Evolutionary conservation across 1,139 yeast genomes (phyloP), one percentile per base, ranked within the genome.

Genomic region (Suhomyces terraborum): DNA sequence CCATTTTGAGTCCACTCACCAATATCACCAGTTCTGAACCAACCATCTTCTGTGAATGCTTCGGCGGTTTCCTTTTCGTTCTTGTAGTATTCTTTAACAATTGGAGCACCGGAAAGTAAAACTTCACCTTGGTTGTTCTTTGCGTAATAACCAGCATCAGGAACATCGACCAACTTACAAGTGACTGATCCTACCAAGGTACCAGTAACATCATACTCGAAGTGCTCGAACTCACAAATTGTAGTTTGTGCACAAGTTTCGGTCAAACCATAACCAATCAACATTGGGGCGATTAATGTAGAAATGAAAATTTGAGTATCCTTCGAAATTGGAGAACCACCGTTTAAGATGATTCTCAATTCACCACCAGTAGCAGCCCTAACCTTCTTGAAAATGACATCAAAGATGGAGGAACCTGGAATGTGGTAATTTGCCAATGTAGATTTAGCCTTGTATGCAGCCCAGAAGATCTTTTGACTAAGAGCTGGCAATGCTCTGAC

Each of bases 21-120:
- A 64, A 94, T 88, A 66, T 94, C 99, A 64, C 99, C 99, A 33
- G 98, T 93, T 61, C 74, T 79, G 73, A 94, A 94, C 97, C 98
- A 94, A 22, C 93, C 95, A 51, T 73, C 75, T 50, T 89, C 96
- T 35, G 88, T 81, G 56, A 87, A 84, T 0, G 95, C 88, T 22
- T 66, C 82, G 38, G 72, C 64, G 23, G 97, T 93, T 67, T 91
- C 98, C 61, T 82, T 74, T 46, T 80, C 84, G 62, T 93, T 91
- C 62, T 83, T 79, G 71, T 77, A 93, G 68, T 94, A 94, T 58
- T 86, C 91, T 26, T 77, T 68, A 25, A 86, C 74, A 38, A 93
- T 83, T 30, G 86, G 73, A 22, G 71, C 77, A 53, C 98, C 98
- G 55, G 75, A 74, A 53, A 94, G 73, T 65, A 83, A 81, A 49